phyloP scores from a whole-genome alignment of 768 basidiomycete genomes.

The Dioszegia aurantiaca region DNA sequence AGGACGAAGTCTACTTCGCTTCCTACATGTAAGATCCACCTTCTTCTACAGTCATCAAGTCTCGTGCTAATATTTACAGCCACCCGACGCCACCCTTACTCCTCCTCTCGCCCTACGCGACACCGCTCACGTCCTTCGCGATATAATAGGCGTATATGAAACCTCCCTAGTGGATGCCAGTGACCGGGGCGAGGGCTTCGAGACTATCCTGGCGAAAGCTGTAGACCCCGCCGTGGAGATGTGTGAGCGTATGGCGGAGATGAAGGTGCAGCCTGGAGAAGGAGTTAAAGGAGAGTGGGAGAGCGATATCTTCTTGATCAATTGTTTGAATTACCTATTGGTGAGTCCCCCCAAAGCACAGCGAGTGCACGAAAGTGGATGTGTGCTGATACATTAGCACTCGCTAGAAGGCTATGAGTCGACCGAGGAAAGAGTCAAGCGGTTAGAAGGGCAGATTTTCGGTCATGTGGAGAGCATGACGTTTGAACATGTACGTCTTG shows the following conservation, averaged over 20 bases:
- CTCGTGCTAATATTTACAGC: conserved; percentile 27
- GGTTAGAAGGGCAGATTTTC: conserved; percentile 64
- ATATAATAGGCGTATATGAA: conserved; percentile 84
- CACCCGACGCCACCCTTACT: conserved; percentile 63
- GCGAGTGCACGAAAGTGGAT: too few relatives aligned
- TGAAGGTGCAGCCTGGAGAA: conserved; percentile 35
- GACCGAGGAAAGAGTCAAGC: conserved; percentile 54
- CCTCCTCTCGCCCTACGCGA: conserved; percentile 79
- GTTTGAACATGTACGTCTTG: conserved; percentile 72
- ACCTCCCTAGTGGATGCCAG: conserved; percentile 75
- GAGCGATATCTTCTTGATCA: conserved; percentile 73
- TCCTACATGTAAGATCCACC: conserved; percentile 54
- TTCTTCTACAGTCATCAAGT: not conserved
- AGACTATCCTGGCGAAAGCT: conserved; percentile 75
- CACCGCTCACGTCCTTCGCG: conserved; percentile 75
- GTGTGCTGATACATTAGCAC: conserved; percentile 28
- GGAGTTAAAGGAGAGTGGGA: conserved; percentile 73
- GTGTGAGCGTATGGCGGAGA: conserved; percentile 65
- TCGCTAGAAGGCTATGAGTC: conserved; percentile 47
- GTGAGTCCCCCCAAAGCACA: conserved; percentile 55
- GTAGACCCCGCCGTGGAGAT: conserved; percentile 79
- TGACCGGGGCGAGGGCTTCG: conserved; percentile 59
- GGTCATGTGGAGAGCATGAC: conserved; percentile 64
- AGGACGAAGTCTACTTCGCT: conserved; percentile 62
- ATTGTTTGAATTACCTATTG: conserved; percentile 78